Conservation (phyloP, 805 yeast genomes). For the Cyberlindnera amylophila region DNA sequence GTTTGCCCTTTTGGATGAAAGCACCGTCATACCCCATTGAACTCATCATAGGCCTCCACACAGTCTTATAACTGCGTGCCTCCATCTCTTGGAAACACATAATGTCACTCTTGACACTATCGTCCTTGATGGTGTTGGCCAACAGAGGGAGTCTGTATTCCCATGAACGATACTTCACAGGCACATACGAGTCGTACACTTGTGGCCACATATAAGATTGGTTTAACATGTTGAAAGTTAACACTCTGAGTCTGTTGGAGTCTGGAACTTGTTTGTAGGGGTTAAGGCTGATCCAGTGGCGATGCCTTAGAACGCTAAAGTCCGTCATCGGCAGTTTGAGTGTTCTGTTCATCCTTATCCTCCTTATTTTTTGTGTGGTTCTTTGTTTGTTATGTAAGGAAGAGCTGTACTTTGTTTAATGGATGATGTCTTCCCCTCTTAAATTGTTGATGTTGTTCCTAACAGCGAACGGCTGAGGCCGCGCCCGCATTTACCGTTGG, state of each 20-base stretch:
- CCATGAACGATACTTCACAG: conserved; percentile 46
- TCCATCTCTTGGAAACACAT: conserved; percentile 61
- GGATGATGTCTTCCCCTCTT: too few species aligned
- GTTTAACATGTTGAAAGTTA: conserved; percentile 45
- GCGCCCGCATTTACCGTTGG: background rate
- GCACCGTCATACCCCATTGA: conserved; percentile 41
- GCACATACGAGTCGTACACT: conserved; percentile 48
- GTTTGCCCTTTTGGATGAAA: conserved; percentile 47
- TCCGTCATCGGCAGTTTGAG: background rate
- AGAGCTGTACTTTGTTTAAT: background rate
- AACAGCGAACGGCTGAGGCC: conserved; percentile 16
- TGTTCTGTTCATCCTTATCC: background rate
- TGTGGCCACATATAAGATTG: conserved; percentile 59
- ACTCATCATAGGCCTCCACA: conserved; percentile 36
- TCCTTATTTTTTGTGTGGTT: too few species aligned
- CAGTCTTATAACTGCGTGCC: conserved; percentile 33
- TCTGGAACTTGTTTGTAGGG: background rate
- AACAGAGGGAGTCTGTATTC: conserved; percentile 42
- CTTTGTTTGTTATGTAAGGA: too few species aligned
- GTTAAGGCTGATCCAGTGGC: conserved; percentile 19
- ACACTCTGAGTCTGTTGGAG: conserved; percentile 27
- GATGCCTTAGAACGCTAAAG: conserved; percentile 14
- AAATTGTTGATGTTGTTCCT: conserved; percentile 5
- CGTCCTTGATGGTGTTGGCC: conserved; percentile 32
- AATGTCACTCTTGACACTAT: conserved; percentile 42